phyloP scores from a whole-genome alignment of 129 eudicot species.

The Lactuca saligna region DNA sequence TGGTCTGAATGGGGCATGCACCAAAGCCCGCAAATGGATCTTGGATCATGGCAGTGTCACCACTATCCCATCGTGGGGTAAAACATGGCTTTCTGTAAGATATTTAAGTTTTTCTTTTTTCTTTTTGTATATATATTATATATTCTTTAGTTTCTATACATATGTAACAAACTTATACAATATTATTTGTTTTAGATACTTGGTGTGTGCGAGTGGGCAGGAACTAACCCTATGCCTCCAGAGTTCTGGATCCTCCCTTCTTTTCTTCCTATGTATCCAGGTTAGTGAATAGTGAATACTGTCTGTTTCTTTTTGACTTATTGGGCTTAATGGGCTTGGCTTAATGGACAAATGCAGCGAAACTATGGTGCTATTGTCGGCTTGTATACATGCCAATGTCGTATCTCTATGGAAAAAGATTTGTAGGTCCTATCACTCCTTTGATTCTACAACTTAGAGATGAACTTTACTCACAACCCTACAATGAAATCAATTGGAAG shows the following conservation, averaged over 20 bases:
- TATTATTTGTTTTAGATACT: slow-evolving; percentile 36
- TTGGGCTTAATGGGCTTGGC: too few relatives aligned
- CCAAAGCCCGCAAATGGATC: slow-evolving; percentile 74
- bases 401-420: slow-evolving; percentile 56
- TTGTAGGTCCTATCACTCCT: slow-evolving; percentile 67
- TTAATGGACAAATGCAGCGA: slow-evolving; percentile 40
- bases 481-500: slow-evolving; percentile 47
- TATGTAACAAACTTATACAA: background rate
- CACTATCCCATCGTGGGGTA: slow-evolving; percentile 83
- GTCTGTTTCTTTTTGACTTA: background rate
- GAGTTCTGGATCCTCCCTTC: slow-evolving; percentile 79
- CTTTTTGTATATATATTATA: background rate
- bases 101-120: background rate
- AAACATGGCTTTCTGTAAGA: slow-evolving; percentile 67
- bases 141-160: too few relatives aligned
- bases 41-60: slow-evolving; percentile 71
- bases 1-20: slow-evolving; percentile 46
- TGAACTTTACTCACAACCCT: slow-evolving; percentile 54
- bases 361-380: slow-evolving; percentile 70
- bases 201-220: slow-evolving; percentile 64
- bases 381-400: slow-evolving; percentile 74
- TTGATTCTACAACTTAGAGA: slow-evolving; percentile 53
- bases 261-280: slow-evolving; percentile 66
- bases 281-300: slow-evolving; percentile 18
- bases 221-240: slow-evolving; percentile 82